Percentiles rank a stretch among this genome's conserved stretches.
These are phyloP conservation scores for Aspergillus bombycis DNA, from an alignment of 2,329 filamentous ascomycete species.

Conservation along the genomic window DNA sequence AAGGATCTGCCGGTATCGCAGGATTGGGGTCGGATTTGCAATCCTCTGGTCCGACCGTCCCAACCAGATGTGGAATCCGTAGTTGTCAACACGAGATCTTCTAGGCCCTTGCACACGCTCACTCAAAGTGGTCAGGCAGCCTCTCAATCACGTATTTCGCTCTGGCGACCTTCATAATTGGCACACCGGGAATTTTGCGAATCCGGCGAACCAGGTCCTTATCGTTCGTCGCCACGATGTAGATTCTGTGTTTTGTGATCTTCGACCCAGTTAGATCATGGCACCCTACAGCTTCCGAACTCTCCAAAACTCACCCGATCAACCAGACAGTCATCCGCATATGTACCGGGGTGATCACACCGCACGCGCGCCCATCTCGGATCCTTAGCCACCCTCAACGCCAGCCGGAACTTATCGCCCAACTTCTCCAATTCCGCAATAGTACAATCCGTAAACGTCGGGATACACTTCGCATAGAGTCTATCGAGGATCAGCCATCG, in stretches of 20 bases:
- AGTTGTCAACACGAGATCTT: not conserved
- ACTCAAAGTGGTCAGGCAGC: slow-evolving; percentile 78
- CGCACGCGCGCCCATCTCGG: slow-evolving; percentile 82
- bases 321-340: slow-evolving; percentile 84
- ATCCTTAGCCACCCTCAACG: slow-evolving; percentile 82
- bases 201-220: slow-evolving; percentile 80
- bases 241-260: slow-evolving; percentile 70
- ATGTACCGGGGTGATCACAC: slow-evolving; percentile 88
- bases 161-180: slow-evolving; percentile 75
- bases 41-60: not conserved
- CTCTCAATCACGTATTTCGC: slow-evolving; percentile 96
- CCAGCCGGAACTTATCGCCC: slow-evolving; percentile 84
- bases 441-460: slow-evolving; percentile 81
- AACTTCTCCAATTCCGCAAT: slow-evolving; percentile 89
- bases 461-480: slow-evolving; percentile 86
- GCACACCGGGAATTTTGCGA: slow-evolving; percentile 75
- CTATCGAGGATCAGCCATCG: slow-evolving; percentile 35
- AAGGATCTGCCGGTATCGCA: slow-evolving; percentile 2
- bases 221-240: slow-evolving; percentile 73
- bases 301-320: slow-evolving; percentile 56
- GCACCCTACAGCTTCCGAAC: not conserved
- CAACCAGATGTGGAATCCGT: not conserved
- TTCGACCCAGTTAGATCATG: slow-evolving; percentile 3
- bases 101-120: not conserved
- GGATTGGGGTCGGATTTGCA: not conserved